Evolutionary conservation across 805 yeast genomes (phyloP).

Genomic region (Lipomyces starkeyi): DNA sequence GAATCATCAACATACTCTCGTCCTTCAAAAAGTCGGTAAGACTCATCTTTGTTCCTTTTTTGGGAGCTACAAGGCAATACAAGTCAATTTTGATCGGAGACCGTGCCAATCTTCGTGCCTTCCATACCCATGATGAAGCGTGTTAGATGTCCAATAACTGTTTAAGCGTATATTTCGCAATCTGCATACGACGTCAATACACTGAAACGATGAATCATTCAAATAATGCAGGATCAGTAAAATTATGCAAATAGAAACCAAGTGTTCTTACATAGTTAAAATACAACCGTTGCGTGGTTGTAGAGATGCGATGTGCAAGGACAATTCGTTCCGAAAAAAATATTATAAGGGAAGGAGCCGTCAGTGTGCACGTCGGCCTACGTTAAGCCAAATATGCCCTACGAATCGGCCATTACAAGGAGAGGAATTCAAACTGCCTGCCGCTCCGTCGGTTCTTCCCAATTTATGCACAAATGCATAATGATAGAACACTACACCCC

Average conservation of each 20-base stretch:
- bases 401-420: not conserved
- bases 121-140: conserved; percentile 26
- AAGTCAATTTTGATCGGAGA: not conserved
- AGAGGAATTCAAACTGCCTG: not conserved
- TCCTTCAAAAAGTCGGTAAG: conserved; percentile 33
- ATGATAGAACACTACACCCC: not conserved
- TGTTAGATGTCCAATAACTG: conserved; percentile 14
- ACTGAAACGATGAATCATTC: not conserved
- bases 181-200: not conserved
- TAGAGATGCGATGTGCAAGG: not conserved
- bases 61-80: conserved; percentile 11
- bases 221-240: not conserved
- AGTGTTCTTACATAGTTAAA: not conserved
- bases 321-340: not conserved
- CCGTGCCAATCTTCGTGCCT: not conserved
- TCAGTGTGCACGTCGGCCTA: not conserved
- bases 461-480: not conserved
- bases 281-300: not conserved
- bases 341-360: not conserved
- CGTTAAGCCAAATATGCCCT: not conserved
- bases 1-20: conserved; percentile 22
- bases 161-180: conserved; percentile 1
- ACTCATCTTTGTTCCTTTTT: conserved; percentile 35
- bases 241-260: not conserved
- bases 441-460: not conserved